Evolutionary conservation across 106 monocot genomes (phyloP).

Genomic region (Phalaenopsis aphrodite): DNA sequence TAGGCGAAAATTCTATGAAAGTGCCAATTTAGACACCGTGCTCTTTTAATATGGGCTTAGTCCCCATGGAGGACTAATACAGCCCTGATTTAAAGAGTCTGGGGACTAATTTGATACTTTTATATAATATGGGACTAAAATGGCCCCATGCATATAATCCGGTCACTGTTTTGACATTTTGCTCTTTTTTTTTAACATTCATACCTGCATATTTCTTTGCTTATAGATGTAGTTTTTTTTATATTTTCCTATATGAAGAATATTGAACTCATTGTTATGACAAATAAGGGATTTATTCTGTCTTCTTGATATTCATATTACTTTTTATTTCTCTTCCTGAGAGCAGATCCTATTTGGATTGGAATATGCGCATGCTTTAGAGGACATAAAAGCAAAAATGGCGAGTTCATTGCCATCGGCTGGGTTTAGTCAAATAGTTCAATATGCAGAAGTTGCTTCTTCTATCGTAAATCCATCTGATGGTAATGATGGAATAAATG

Average conservation of each 20-base stretch:
- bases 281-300: not conserved
- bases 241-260: not conserved
- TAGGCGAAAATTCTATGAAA: too few species aligned
- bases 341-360: constrained; percentile 87
- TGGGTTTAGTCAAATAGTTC: constrained; percentile 12
- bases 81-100: too few species aligned
- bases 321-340: not conserved
- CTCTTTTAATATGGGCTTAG: too few species aligned
- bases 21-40: too few species aligned
- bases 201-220: too few species aligned
- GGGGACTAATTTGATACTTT: too few species aligned
- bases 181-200: too few species aligned
- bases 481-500: constrained; percentile 18
- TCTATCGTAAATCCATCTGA: constrained; percentile 46
- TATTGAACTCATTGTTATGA: not conserved
- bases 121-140: too few species aligned
- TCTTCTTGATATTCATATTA: not conserved
- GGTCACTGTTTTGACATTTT: too few species aligned
- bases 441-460: constrained; percentile 57
- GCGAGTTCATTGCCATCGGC: constrained; percentile 1
- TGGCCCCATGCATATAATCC: too few species aligned
- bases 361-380: constrained; percentile 81
- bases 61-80: too few species aligned
- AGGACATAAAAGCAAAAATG: constrained; percentile 35
- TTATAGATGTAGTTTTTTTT: not conserved